These are phyloP conservation scores for Rossbeevera mucosa DNA, from an alignment of 768 basidiomycete species.

Conservation along the genomic window DNA sequence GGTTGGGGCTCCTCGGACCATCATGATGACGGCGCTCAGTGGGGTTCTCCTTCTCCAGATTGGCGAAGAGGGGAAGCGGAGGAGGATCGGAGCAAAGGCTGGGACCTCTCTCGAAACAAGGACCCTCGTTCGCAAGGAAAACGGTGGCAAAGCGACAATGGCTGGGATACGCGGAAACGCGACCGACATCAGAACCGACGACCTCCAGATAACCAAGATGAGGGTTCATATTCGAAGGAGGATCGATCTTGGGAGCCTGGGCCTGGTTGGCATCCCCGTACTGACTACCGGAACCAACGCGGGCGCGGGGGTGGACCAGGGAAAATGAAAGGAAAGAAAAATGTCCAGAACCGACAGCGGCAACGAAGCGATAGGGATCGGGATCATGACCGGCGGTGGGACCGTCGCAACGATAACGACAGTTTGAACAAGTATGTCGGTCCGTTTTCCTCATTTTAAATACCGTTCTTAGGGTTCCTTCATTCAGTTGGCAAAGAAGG, in stretches of 20 bases:
- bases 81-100: conserved; percentile 36
- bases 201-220: conserved; percentile 28
- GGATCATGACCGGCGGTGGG: conserved; percentile 26
- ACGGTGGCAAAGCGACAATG: conserved; percentile 36
- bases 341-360: conserved; percentile 31
- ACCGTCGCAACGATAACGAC: conserved; percentile 53
- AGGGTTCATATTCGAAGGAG: conserved; percentile 28
- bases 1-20: conserved; percentile 37
- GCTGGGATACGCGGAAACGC: conserved; percentile 51
- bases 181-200: conserved; percentile 40
- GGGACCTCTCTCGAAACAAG: conserved; percentile 35
- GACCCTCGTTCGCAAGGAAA: conserved; percentile 31
- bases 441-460: conserved; percentile 6
- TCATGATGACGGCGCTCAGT: conserved; percentile 38
- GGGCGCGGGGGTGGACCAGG: conserved; percentile 37
- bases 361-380: conserved; percentile 28
- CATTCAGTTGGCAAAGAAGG: conserved; percentile 63
- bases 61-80: conserved; percentile 35
- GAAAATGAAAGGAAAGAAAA: conserved; percentile 36
- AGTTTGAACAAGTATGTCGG: conserved; percentile 66
- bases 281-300: conserved; percentile 37
- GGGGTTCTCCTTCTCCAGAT: conserved; percentile 45
- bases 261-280: conserved; percentile 55
- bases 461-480: conserved; percentile 6
- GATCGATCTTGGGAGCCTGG: conserved; percentile 73